A percentile compares a stretch with the other conserved stretches of the same genome.
Evolutionary conservation across 148 eudicot species (phyloP).

Genomic region (Persicaria tinctoria): DNA sequence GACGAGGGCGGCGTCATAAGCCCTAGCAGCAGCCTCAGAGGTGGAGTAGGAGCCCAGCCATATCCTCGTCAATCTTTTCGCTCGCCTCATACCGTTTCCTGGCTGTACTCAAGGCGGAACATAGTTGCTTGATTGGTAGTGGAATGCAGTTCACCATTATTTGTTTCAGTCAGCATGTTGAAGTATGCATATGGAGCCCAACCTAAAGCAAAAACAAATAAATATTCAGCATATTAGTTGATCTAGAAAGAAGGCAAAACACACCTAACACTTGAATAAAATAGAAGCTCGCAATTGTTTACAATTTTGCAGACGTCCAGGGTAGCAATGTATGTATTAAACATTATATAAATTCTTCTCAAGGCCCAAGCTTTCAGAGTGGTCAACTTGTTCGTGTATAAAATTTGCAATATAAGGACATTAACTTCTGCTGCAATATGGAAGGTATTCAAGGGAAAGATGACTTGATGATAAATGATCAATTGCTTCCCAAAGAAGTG

Average conservation of each 20-base stretch:
- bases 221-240: background rate
- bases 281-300: background rate
- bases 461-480: background rate
- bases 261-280: background rate
- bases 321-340: background rate
- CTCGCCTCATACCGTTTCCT: background rate
- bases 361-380: background rate
- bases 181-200: constrained; percentile 15
- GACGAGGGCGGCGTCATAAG: too few relatives aligned
- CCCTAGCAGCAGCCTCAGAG: too few relatives aligned
- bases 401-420: background rate
- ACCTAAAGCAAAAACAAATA: background rate
- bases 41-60: too few relatives aligned
- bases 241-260: background rate
- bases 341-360: background rate
- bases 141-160: background rate
- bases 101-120: background rate
- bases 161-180: background rate
- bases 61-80: background rate
- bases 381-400: background rate
- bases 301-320: background rate
- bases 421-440: background rate
- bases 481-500: background rate
- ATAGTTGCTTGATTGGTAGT: constrained; percentile 7
- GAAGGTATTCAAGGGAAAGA: background rate